Evolutionary conservation across 106 monocot species (phyloP), one percentile per base, ranked within the genome.

Genomic region (Apostasia shenzhenica): DNA sequence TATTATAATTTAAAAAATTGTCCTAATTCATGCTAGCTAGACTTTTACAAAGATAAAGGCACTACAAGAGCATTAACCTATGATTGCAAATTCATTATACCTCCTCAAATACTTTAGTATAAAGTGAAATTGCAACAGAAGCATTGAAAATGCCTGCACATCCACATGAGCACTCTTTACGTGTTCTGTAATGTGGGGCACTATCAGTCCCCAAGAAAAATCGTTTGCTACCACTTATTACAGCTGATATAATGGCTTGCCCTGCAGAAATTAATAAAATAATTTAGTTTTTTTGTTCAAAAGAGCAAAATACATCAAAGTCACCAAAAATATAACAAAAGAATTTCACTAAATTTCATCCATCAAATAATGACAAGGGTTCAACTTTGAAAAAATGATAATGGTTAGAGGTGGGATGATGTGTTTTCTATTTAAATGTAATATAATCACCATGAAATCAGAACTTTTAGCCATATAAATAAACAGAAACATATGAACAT

Each of bases 121-220:
- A 97, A 52, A 97, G 82, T 14, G 95, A 84, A 57, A 97, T 73
- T 42, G 95, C 95, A 55, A 92, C 72, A 73, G 95, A 84, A 52
- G 95, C 86, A 73, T 80, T 97, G 55, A 68, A 97, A 71, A 97
- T 97, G 61, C 92, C 92, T 38, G 95, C 95, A 86, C 95, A 97
- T 63, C 95, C 95, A 76, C 89, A 92, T 7, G 88, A 49, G 66
- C 89, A 70, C 74, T 97, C 95, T 75, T 95, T 95, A 4, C 69
- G 75, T 68, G 57, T 63, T 77, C 80, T 88, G 58, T 88, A 88
- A 77, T 95, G 95, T 14, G 95, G 95, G 50, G 95, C 95, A 73
- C 92, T 92, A 53, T 97, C 95, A 9, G 95, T 97, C 46, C 95
- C 95, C 49, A 92, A 84, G 57, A 97, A 97, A 75, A 86, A 97